Conservation (phyloP, 345 rosid species). For the Fremontodendron californicum region DNA sequence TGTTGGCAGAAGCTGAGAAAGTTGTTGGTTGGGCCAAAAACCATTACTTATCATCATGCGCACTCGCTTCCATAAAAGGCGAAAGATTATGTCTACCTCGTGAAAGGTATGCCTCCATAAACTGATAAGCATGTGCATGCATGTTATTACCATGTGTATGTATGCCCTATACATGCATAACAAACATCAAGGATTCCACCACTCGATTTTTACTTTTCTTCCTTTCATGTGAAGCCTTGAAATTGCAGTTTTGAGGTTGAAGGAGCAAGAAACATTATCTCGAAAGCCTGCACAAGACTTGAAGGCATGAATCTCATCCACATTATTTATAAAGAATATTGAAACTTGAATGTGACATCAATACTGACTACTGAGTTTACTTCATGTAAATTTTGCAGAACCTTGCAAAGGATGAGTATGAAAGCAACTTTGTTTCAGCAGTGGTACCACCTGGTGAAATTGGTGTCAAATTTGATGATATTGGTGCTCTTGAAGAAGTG, state of each 20-base stretch:
- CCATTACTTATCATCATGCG: constrained; percentile 70
- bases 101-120: constrained; percentile 53
- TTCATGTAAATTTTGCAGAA: constrained; percentile 41
- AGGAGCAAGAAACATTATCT: constrained; percentile 65
- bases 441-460: constrained; percentile 93
- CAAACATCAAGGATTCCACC: background rate
- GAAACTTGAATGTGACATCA: background rate
- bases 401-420: constrained; percentile 89
- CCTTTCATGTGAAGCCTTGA: constrained; percentile 67
- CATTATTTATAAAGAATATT: background rate
- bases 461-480: constrained; percentile 86
- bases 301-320: constrained; percentile 15
- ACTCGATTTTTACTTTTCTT: constrained; percentile 24
- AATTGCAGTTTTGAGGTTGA: constrained; percentile 69
- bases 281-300: constrained; percentile 69
- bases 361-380: constrained; percentile 12
- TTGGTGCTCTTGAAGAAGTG: constrained; percentile 97
- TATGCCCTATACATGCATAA: background rate
- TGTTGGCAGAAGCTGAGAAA: constrained; percentile 77
- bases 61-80: constrained; percentile 59
- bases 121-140: background rate
- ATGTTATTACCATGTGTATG: background rate
- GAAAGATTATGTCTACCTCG: constrained; percentile 68
- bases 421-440: constrained; percentile 80
- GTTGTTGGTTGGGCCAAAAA: constrained; percentile 97